phyloP scores from a whole-genome alignment of 257 asterid genomes.

The Solanum boliviense region DNA sequence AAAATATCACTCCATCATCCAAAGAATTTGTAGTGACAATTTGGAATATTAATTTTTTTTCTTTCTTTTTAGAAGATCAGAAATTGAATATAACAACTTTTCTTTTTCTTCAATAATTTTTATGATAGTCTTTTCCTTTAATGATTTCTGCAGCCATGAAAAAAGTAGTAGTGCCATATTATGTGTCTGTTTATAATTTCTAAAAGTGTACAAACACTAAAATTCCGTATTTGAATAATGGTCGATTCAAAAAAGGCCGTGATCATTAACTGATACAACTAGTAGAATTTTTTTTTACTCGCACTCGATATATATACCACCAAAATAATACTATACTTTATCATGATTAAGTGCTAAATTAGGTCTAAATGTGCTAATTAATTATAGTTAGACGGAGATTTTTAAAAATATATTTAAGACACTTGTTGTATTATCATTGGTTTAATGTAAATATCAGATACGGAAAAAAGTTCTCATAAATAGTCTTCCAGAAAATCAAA shows the following conservation, averaged over 20 bases:
- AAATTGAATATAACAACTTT: neutral
- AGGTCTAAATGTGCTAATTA: neutral
- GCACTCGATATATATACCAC: neutral
- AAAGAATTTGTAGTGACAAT: neutral
- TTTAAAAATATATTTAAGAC: too few relatives aligned
- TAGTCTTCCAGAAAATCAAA: neutral
- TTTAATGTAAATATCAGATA: neutral
- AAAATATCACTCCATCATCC: too few relatives aligned
- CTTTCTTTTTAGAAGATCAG: neutral
- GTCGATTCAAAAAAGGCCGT: neutral
- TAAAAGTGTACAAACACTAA: neutral
- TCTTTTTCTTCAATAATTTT: neutral
- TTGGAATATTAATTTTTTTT: neutral
- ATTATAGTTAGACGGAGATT: neutral
- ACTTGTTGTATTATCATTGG: too few relatives aligned
- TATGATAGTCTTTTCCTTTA: neutral
- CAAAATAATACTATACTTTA: neutral
- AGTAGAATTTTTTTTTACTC: neutral
- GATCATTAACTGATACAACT: neutral
- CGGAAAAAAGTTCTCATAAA: neutral
- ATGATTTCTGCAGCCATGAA: neutral
- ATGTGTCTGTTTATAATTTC: neutral
- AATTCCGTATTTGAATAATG: neutral
- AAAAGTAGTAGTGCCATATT: neutral
- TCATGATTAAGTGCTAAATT: neutral